Conservation (phyloP, 805 yeast species). For the Candida awuae region DNA sequence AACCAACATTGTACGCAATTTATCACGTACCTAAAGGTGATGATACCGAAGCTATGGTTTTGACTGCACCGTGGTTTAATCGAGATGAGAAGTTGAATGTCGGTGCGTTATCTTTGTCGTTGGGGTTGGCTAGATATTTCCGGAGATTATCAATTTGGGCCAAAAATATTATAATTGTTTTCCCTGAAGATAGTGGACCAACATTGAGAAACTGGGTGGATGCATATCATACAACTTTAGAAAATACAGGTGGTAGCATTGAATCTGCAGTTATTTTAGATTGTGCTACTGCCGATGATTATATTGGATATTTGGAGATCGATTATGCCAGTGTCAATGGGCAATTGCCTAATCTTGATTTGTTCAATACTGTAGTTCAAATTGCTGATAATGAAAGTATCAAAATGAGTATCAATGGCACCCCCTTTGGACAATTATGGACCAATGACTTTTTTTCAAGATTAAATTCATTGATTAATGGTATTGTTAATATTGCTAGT, state of each 20-base stretch:
- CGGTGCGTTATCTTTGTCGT: conserved; percentile 70
- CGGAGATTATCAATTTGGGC: conserved; percentile 90
- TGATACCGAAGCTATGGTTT: conserved; percentile 89
- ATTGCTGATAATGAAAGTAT: conserved; percentile 72
- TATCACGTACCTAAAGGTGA: conserved; percentile 93
- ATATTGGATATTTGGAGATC: conserved; percentile 66
- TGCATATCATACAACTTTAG: conserved; percentile 81
- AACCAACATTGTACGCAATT: conserved; percentile 53
- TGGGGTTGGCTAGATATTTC: conserved; percentile 73
- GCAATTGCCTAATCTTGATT: conserved; percentile 87
- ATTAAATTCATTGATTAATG: conserved; percentile 48
- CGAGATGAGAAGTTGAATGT: conserved; percentile 56
- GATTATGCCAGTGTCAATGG: conserved; percentile 88
- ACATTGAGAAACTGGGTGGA: conserved; percentile 85
- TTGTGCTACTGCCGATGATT: conserved; percentile 54
- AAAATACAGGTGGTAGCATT: conserved; percentile 85
- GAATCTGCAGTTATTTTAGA: conserved; percentile 87
- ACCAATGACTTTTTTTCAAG: conserved; percentile 47
- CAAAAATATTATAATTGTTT: conserved; percentile 80
- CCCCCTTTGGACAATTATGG: conserved; percentile 38
- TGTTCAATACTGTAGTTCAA: conserved; percentile 72
- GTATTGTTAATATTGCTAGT: conserved; percentile 59
- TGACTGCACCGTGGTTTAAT: conserved; percentile 82
- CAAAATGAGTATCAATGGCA: conserved; percentile 56
- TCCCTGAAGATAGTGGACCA: conserved; percentile 62